Conservation (phyloP, 768 basidiomycete species). For the Strobilomyces echinocephalus region DNA sequence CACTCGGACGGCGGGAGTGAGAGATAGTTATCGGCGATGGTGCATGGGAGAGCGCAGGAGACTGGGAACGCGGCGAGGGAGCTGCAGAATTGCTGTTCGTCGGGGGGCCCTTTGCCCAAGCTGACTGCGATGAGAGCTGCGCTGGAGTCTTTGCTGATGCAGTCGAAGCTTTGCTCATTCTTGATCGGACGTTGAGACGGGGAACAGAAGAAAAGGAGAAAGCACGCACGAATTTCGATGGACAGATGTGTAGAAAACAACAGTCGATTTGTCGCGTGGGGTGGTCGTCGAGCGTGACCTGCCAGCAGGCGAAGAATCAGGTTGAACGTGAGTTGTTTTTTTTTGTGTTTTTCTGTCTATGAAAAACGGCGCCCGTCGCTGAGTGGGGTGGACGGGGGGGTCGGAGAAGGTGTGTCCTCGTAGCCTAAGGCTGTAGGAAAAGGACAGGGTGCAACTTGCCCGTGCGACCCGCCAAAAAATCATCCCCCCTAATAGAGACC, state of each 20-base stretch:
- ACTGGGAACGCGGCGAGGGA: constrained; percentile 71
- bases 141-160: constrained; percentile 67
- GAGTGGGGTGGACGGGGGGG: constrained; percentile 23
- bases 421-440: constrained; percentile 37
- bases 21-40: constrained; percentile 44
- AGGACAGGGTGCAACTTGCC: constrained; percentile 32
- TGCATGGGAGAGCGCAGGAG: constrained; percentile 57
- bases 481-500: constrained; percentile 23
- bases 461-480: constrained; percentile 34
- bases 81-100: constrained; percentile 45
- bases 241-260: constrained; percentile 45
- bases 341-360: constrained; percentile 37
- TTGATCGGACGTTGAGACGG: constrained; percentile 26
- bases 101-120: constrained; percentile 89
- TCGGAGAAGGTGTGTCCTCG: constrained; percentile 24
- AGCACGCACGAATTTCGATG: constrained; percentile 40
- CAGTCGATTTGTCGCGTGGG: constrained; percentile 56
- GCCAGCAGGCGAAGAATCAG: constrained; percentile 81
- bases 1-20: constrained; percentile 77
- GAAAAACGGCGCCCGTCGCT: constrained; percentile 34
- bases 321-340: constrained; percentile 37
- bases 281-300: constrained; percentile 86
- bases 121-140: constrained; percentile 76
- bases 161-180: constrained; percentile 93
- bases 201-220: not conserved